Percentiles rank a stretch among this genome's conserved stretches.
Evolutionary conservation across 1,284 basidiomycete species (phyloP).

Genomic region (Ganoderma leucocontextum): DNA sequence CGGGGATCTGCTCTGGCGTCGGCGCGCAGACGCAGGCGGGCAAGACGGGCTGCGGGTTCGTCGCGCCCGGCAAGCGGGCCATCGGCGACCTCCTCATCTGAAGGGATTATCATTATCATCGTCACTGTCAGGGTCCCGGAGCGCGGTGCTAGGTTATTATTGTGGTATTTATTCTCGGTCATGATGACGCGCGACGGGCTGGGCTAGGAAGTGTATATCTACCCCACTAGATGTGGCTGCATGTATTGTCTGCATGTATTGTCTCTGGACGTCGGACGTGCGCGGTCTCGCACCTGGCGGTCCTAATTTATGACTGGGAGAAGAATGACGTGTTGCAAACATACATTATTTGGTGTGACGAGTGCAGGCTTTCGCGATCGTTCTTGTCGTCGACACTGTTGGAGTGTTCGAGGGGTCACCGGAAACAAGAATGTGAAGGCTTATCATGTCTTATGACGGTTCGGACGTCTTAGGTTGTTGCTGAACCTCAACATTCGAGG

Average conservation of each 20-base stretch:
- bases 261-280: conserved; percentile 7
- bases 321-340: conserved; percentile 3
- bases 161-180: conserved; percentile 7
- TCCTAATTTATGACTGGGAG: not conserved
- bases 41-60: conserved; percentile 11
- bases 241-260: conserved; percentile 9
- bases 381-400: not conserved
- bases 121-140: not conserved
- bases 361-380: not conserved
- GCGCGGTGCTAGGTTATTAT: not conserved
- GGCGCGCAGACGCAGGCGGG: conserved; percentile 8
- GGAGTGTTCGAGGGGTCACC: not conserved
- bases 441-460: no score
- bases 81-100: conserved; percentile 12
- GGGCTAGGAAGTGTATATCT: conserved; percentile 1
- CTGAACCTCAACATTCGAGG: no score
- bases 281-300: not conserved
- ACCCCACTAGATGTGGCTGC: conserved; percentile 9
- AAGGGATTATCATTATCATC: not conserved
- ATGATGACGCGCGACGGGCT: not conserved
- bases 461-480: no score
- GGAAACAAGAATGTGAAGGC: not conserved
- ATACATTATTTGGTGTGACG: not conserved
- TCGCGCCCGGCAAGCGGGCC: conserved; percentile 5
- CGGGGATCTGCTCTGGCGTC: conserved; percentile 7